Percentiles rank a stretch among this genome's conserved stretches.
phyloP scores from a whole-genome alignment of 805 yeast genomes.

The Candida oleophila region DNA sequence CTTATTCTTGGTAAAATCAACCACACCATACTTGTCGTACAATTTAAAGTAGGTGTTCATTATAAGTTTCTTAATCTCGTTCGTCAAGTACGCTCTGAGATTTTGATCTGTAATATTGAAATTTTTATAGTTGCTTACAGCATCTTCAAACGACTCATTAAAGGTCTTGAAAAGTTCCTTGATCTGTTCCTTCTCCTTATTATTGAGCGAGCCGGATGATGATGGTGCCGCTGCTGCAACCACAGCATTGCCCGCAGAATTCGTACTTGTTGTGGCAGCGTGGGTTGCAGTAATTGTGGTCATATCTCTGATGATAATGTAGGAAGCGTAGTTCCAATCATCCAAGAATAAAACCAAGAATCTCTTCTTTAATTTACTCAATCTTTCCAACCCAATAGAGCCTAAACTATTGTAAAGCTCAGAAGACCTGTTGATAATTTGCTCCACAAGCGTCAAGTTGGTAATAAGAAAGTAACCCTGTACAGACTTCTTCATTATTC shows the following conservation, averaged over 20 bases:
- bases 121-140: constrained; percentile 62
- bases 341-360: constrained; percentile 68
- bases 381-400: constrained; percentile 56
- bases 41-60: constrained; percentile 83
- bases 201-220: constrained; percentile 28
- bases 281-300: constrained; percentile 62
- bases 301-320: constrained; percentile 69
- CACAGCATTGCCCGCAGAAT: constrained; percentile 7
- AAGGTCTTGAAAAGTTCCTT: constrained; percentile 84
- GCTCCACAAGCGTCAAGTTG: constrained; percentile 73
- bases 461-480: constrained; percentile 73
- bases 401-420: constrained; percentile 57
- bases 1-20: constrained; percentile 71
- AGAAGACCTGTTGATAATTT: constrained; percentile 58
- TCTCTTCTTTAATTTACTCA: constrained; percentile 68
- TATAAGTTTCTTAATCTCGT: constrained; percentile 72
- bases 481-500: constrained; percentile 36
- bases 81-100: constrained; percentile 60
- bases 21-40: constrained; percentile 68
- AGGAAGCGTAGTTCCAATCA: constrained; percentile 80
- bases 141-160: constrained; percentile 79
- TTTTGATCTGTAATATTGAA: constrained; percentile 66
- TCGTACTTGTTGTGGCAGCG: constrained; percentile 33
- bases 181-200: constrained; percentile 76
- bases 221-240: constrained; percentile 9